phyloP scores from a whole-genome alignment of 768 basidiomycete genomes.

The Gloeophyllum trabeum region DNA sequence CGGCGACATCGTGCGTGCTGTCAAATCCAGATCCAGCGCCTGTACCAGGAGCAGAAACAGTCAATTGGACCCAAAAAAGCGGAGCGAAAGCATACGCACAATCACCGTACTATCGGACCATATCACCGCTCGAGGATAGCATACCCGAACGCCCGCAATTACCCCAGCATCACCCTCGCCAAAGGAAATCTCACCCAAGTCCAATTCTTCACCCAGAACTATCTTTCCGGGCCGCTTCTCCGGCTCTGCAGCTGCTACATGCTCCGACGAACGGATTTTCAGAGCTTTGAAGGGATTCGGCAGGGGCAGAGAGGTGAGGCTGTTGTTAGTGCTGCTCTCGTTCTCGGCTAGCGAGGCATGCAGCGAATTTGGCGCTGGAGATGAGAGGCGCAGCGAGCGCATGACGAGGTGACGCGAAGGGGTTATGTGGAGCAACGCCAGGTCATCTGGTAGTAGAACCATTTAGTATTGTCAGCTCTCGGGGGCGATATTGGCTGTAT shows the following conservation, averaged over 20 bases:
- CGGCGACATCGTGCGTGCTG: too few relatives aligned
- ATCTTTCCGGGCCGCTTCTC: conserved; percentile 15
- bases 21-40: too few relatives aligned
- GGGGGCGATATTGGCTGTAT: not conserved
- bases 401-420: conserved; percentile 32
- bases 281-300: conserved; percentile 56
- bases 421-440: conserved; percentile 34
- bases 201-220: conserved; percentile 19
- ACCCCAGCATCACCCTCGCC: conserved; percentile 7
- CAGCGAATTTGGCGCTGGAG: conserved; percentile 7
- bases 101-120: not conserved
- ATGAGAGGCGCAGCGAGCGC: conserved; percentile 26
- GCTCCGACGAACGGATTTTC: conserved; percentile 37
- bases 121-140: conserved; percentile 5
- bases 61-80: not conserved
- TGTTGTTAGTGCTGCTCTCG: conserved; percentile 14
- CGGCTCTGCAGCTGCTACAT: conserved; percentile 17
- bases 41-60: too few relatives aligned
- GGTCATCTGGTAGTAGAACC: too few relatives aligned
- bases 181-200: conserved; percentile 21
- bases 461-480: not conserved
- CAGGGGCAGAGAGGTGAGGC: conserved; percentile 24
- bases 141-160: conserved; percentile 17
- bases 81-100: not conserved
- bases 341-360: not conserved